Base-by-base conservation (phyloP, 2,329 filamentous ascomycete species). In the Mariannaea elegans region DNA sequence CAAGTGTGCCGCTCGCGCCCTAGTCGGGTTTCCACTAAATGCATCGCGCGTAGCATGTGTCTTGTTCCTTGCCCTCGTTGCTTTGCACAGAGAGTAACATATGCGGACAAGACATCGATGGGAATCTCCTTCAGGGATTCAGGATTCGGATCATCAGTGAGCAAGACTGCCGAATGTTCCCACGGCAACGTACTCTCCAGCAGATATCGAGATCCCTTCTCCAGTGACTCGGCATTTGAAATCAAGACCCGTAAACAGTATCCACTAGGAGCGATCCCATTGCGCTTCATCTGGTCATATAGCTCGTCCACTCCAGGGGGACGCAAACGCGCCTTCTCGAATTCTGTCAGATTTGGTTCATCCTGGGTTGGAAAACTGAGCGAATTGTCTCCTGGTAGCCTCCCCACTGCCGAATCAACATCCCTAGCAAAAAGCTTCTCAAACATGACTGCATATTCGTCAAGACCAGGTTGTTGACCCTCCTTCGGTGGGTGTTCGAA, bases 391-490 rank as follows among this genome's bases (percentile, higher is more conserved):
- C 90, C 90, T 6, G 89, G 86, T 2, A 85, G 70, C 13, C 80
- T 59, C 3, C 61, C 65, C 29, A 62, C 62, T 3, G 65, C 47
- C 4, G 64, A 41, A n/a, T 71, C 66, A 13, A 63, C 73, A 44
- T 76, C 70, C 31, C 71, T 68, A 14, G 72, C 67, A 16, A 79
- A 72, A 2, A 89, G 76, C 67, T 88, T 89, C 53, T 81, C 71
- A 62, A 89, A 85, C 84, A 90, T 86, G 56, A 85, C 84, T 7
- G 79, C 77, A 66, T 88, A 90, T 46, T 88, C 81, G 13, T 75
- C 65, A 4, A 68, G 57, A 3, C 75, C 76, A 3, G 82, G 81
- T 24, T 65, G 67, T 56, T 74, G 64, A 13, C 65, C 75, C 21
- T 68, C 59, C 34, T 61, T 59, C 2, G 77, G 78, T 1, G 77